Percentiles rank a stretch among this genome's conserved stretches.
These are phyloP conservation scores for Linnemannia hyalina DNA, from an alignment of 192 early-diverging fungal genomes.

Conservation along the genomic window DNA sequence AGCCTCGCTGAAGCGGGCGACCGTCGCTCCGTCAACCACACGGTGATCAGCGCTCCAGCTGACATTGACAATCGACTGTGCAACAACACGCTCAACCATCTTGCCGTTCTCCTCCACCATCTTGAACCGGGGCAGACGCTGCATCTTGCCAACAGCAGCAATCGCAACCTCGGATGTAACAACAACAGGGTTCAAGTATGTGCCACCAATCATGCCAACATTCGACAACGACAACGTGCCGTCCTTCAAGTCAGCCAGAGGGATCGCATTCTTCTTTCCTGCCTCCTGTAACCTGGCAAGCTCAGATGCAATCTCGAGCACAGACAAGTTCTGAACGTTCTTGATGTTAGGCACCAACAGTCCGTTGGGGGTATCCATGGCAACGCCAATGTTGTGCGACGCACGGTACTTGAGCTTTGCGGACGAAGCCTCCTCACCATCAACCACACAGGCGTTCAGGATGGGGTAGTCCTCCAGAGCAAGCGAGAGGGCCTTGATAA, in stretches of 20 bases:
- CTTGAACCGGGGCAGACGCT: conserved; percentile 88
- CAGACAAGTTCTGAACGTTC: conserved; percentile 86
- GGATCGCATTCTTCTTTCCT: conserved; percentile 72
- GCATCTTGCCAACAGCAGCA: conserved; percentile 88
- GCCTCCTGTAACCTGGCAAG: conserved; percentile 77
- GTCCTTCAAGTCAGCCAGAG: conserved; percentile 77
- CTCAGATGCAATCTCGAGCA: conserved; percentile 92
- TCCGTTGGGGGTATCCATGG: conserved; percentile 98
- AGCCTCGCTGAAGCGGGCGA: conserved; percentile 88
- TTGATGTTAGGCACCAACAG: conserved; percentile 96
- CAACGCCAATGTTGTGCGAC: conserved; percentile 93
- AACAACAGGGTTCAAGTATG: conserved; percentile 89
- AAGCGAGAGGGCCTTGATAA: conserved; percentile 90
- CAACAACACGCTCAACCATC: conserved; percentile 76
- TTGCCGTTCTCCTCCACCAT: conserved; percentile 65
- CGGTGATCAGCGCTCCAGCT: conserved; percentile 98
- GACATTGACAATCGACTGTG: conserved; percentile 79
- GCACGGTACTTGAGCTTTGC: conserved; percentile 80
- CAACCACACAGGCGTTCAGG: conserved; percentile 81
- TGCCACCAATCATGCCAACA: conserved; percentile 95
- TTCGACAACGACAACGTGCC: conserved; percentile 96
- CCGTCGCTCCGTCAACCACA: conserved; percentile 95
- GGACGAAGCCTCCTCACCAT: conserved; percentile 54
- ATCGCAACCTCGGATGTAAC: conserved; percentile 91
- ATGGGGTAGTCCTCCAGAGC: conserved; percentile 89